These are phyloP conservation scores for Ramalina intermedia DNA, from an alignment of 495 filamentous ascomycete genomes.

Conservation along the genomic window DNA sequence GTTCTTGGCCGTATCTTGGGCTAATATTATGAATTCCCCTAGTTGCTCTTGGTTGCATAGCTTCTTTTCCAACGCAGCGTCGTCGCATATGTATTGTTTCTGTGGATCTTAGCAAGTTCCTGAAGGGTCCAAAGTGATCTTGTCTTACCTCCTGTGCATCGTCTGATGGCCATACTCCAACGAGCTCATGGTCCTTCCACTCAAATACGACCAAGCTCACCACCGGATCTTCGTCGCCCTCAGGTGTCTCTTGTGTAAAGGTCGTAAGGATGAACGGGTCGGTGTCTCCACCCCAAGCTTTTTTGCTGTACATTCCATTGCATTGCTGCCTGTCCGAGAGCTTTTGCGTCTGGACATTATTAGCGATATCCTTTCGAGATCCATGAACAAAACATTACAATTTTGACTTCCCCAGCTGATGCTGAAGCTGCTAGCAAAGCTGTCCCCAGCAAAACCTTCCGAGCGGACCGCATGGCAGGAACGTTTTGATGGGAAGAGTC, in stretches of 20 bases:
- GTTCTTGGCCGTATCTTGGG: slow-evolving; percentile 52
- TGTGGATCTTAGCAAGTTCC: slow-evolving; percentile 11
- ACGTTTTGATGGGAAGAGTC: too few species aligned
- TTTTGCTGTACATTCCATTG: slow-evolving; percentile 91
- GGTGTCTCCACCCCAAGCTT: slow-evolving; percentile 73
- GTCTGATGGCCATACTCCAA: slow-evolving; percentile 38
- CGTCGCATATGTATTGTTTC: slow-evolving; percentile 65
- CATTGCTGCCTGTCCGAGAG: slow-evolving; percentile 73
- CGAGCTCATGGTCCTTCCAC: slow-evolving; percentile 68
- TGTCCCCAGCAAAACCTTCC: slow-evolving; percentile 20
- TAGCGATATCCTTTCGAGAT: slow-evolving; percentile 17
- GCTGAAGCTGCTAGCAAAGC: slow-evolving; percentile 36
- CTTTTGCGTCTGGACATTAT: slow-evolving; percentile 46
- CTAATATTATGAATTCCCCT: slow-evolving; percentile 67
- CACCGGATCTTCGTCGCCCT: slow-evolving; percentile 49
- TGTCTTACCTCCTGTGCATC: slow-evolving; percentile 11
- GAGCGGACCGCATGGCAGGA: background rate
- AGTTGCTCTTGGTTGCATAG: slow-evolving; percentile 60
- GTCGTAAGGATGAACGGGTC: slow-evolving; percentile 82
- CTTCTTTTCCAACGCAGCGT: slow-evolving; percentile 45
- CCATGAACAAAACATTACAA: slow-evolving; percentile 24
- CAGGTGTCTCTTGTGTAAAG: slow-evolving; percentile 47
- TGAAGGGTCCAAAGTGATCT: background rate
- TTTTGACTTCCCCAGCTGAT: slow-evolving; percentile 47
- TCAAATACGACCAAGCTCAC: slow-evolving; percentile 88